Evolutionary conservation across 202 grass and related monocot species (phyloP), one percentile per base, ranked within the genome.

Genomic region (Setaria italica): DNA sequence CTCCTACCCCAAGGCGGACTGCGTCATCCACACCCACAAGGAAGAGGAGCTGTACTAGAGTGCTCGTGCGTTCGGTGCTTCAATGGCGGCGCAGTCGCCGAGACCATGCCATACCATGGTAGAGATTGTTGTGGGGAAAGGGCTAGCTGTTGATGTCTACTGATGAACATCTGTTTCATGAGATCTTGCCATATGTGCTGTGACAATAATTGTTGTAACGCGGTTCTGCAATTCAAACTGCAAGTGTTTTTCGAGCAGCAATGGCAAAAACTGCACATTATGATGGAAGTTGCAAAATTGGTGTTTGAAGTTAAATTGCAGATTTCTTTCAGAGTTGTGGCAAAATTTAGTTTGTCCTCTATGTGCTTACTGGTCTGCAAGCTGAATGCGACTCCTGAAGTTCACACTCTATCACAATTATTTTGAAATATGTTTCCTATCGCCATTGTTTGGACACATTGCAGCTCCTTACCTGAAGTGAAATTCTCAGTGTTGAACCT

Each of bases 21-120:
- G 95, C 43, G 75, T 91, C 66, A 92, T 97, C 86, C 87, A 94
- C 68, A 94, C 95, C 74, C 88, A 97, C 81, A 82, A 97, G 87
- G 95, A 94, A 66, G 88, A 93, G 35, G 90, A 97, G 4, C 92
- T 97, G 41, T 89, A 94, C 84, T 94, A 60, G 43, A 50, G 25
- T 5, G 25, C 11, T 32, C 34, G 11, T 29, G 39, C 54, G 3
- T 16, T 16, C 19, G 0, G 14, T 21, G 34, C 50, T 35, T 69
- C 79, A 39, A 46, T 43, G 46, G 65, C 43, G 76, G 33, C 8
- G 4, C 13, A 11, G 49, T 60, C 48, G 43, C 32, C 17, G 2
- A n/a, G 9, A 16, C 62, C 12, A 58, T 58, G 19, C 11, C 35
- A 14, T 85, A 17, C 41, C 49, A 19, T 73, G 66, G 21, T 62